These are phyloP conservation scores for Fraxinus excelsior DNA, from an alignment of 257 asterid genomes.

Conservation along the genomic window DNA sequence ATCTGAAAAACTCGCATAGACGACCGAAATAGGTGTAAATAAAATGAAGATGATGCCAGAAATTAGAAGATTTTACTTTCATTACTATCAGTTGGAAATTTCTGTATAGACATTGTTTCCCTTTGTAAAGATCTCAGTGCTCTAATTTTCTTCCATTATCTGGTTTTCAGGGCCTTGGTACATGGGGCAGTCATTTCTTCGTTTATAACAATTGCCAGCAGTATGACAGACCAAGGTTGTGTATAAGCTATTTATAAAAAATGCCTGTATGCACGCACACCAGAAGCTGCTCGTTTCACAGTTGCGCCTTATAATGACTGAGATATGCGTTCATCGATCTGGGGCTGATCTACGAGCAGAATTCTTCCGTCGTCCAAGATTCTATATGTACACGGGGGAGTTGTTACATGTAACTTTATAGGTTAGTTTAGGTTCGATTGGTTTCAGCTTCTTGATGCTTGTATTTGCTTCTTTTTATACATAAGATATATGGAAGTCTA, in stretches of 20 bases:
- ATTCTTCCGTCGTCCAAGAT: not conserved
- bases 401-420: not conserved
- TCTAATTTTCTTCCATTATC: not conserved
- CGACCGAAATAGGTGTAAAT: not conserved
- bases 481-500: not conserved
- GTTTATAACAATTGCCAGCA: conserved; percentile 74
- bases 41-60: not conserved
- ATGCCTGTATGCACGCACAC: not conserved
- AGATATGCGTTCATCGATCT: not conserved
- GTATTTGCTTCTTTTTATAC: not conserved
- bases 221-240: conserved; percentile 98
- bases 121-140: not conserved
- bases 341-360: not conserved
- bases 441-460: not conserved
- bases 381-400: not conserved
- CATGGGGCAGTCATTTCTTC: conserved; percentile 94
- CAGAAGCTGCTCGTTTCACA: not conserved
- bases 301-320: not conserved
- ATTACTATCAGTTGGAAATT: not conserved
- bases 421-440: not conserved
- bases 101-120: not conserved
- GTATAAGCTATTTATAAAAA: conserved; percentile 34
- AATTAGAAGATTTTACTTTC: not conserved
- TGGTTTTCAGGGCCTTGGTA: conserved; percentile 65
- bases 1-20: not conserved